phyloP scores from a whole-genome alignment of 2,329 filamentous ascomycete species.

The Fusarium papillatum region DNA sequence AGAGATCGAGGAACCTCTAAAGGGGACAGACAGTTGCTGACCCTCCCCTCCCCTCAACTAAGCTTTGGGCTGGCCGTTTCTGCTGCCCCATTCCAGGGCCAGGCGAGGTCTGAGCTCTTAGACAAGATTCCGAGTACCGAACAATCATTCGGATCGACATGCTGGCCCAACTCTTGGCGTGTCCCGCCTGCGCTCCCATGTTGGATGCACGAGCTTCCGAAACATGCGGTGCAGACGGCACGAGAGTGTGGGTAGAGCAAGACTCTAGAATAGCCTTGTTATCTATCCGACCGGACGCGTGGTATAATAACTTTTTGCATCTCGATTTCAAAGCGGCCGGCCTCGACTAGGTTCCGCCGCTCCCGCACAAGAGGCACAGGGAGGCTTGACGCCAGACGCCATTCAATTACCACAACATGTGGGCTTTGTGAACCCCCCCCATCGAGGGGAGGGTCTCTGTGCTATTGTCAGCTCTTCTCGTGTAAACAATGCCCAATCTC shows the following conservation, averaged over 20 bases:
- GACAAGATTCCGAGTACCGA: constrained; percentile 8
- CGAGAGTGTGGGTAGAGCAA: not conserved
- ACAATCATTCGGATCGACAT: not conserved
- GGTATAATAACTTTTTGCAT: not conserved
- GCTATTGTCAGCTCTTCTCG: not conserved
- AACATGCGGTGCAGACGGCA: not conserved
- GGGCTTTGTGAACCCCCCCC: not conserved
- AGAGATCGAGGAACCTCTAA: not conserved
- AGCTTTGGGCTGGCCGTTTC: constrained; percentile 13
- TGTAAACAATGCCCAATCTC: not conserved
- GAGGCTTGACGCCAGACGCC: constrained; percentile 3
- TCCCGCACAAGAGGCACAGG: not conserved
- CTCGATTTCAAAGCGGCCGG: not conserved
- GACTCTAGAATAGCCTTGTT: not conserved
- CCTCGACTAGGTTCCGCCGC: not conserved
- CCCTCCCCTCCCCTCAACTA: not conserved
- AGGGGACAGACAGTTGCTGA: not conserved
- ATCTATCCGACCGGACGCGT: not conserved
- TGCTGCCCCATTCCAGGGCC: not conserved
- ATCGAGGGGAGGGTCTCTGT: not conserved
- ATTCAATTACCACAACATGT: constrained; percentile 1
- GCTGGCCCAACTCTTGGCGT: not conserved
- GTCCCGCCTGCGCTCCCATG: not conserved
- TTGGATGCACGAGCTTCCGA: not conserved
- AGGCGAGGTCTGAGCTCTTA: constrained; percentile 24